Evolutionary conservation across 1,284 basidiomycete species (phyloP).

Genomic region (Trichosporon ovoides): DNA sequence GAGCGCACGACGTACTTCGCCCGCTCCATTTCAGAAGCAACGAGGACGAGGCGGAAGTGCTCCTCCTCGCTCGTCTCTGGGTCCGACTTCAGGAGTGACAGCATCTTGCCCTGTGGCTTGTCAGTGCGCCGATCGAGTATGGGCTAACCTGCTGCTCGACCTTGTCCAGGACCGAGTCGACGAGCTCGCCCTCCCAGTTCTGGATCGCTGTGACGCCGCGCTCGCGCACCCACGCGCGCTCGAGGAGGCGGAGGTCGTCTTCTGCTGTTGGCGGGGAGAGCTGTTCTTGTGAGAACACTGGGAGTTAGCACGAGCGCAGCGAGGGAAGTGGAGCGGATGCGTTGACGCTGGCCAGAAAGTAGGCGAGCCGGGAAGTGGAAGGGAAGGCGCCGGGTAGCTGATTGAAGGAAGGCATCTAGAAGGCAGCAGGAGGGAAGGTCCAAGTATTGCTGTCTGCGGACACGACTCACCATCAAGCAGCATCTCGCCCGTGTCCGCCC

Average conservation of each 20-base stretch:
- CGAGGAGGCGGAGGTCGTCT: constrained; percentile 51
- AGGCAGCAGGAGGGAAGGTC: too few relatives aligned
- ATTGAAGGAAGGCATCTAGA: too few relatives aligned
- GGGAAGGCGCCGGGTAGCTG: too few relatives aligned
- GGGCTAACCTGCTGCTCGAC: constrained; percentile 85
- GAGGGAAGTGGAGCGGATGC: too few relatives aligned
- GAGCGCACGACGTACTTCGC: constrained; percentile 82
- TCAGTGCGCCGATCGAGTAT: neutral
- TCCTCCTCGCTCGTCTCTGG: constrained; percentile 79
- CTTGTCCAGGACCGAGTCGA: constrained; percentile 69
- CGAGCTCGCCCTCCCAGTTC: constrained; percentile 65
- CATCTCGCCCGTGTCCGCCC: neutral
- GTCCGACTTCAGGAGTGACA: constrained; percentile 60
- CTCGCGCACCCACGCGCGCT: constrained; percentile 79
- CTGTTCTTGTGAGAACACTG: neutral
- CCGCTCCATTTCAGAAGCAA: constrained; percentile 85
- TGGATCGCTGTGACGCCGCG: constrained; percentile 74
- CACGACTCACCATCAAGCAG: neutral
- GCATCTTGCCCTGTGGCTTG: constrained; percentile 43
- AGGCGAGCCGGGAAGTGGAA: too few relatives aligned
- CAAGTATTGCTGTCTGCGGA: too few relatives aligned
- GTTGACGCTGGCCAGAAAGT: too few relatives aligned
- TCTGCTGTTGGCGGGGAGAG: neutral
- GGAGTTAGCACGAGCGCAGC: neutral
- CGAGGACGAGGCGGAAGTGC: constrained; percentile 81